A percentile compares a stretch with the other conserved stretches of the same genome.
These are phyloP conservation scores for Fusarium verticillioides DNA, from an alignment of 2,329 filamentous ascomycete genomes.

Conservation along the genomic window DNA sequence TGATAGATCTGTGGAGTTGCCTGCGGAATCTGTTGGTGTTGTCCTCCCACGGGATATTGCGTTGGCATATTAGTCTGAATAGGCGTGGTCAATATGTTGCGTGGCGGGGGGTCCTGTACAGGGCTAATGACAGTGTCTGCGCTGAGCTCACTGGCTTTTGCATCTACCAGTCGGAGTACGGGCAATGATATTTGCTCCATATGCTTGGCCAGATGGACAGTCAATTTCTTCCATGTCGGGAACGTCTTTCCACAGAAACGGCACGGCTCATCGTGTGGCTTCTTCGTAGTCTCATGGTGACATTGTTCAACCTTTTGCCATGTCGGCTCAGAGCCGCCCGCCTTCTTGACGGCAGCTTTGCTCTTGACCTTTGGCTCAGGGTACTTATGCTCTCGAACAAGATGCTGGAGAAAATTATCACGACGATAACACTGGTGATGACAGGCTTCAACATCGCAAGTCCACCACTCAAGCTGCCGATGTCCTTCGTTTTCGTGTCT, in stretches of 20 bases:
- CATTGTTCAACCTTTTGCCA: conserved; percentile 84
- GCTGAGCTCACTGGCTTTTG: conserved; percentile 59
- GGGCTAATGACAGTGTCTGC: conserved; percentile 75
- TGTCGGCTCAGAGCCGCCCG: conserved; percentile 69
- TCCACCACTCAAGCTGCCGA: conserved; percentile 91
- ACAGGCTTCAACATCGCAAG: conserved; percentile 83
- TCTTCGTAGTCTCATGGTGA: conserved; percentile 73
- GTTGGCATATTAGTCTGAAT: conserved; percentile 34
- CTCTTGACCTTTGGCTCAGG: conserved; percentile 83
- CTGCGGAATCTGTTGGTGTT: conserved; percentile 35
- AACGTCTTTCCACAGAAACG: conserved; percentile 87
- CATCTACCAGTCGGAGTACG: conserved; percentile 70
- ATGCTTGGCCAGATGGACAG: conserved; percentile 91
- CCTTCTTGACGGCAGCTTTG: conserved; percentile 73
- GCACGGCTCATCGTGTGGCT: conserved; percentile 81
- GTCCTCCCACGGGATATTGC: conserved; percentile 35
- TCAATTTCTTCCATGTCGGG: conserved; percentile 90
- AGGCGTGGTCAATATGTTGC: conserved; percentile 47
- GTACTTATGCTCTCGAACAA: conserved; percentile 91
- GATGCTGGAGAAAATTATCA: conserved; percentile 92
- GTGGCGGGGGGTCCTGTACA: conserved; percentile 62
- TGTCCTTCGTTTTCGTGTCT: conserved; percentile 93
- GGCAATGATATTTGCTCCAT: conserved; percentile 93
- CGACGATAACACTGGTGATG: conserved; percentile 85
- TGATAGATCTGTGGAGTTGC: conserved; percentile 37